These are phyloP conservation scores for Cynara cardunculus DNA, from an alignment of 129 eudicot species.

Conservation along the genomic window DNA sequence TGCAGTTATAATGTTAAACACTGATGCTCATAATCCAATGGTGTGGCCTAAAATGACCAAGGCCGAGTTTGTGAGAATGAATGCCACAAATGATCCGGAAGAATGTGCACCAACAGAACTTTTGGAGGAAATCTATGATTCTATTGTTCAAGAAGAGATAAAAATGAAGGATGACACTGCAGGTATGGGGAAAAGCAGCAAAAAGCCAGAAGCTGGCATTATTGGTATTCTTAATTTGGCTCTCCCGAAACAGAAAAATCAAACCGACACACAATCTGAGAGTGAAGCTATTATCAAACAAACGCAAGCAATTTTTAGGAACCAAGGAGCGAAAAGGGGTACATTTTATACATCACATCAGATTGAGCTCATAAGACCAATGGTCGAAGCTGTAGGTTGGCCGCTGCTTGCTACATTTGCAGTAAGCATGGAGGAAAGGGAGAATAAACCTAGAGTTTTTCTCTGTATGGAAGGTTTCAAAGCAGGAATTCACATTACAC, in stretches of 20 bases:
- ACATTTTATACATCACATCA: slow-evolving; percentile 71
- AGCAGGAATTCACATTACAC: slow-evolving; percentile 95
- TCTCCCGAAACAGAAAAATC: slow-evolving; percentile 66
- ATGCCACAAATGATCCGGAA: slow-evolving; percentile 75
- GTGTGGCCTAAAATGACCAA: slow-evolving; percentile 95
- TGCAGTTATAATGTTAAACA: slow-evolving; percentile 97
- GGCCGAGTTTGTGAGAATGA: slow-evolving; percentile 80
- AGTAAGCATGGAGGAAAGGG: slow-evolving; percentile 95
- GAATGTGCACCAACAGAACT: slow-evolving; percentile 81
- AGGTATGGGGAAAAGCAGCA: slow-evolving; percentile 49
- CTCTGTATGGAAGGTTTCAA: slow-evolving; percentile 95
- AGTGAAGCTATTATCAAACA: slow-evolving; percentile 80
- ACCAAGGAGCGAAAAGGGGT: slow-evolving; percentile 84
- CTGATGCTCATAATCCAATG: slow-evolving; percentile 99
- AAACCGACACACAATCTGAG: slow-evolving; percentile 66
- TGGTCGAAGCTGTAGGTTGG: slow-evolving; percentile 98
- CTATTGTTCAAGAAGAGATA: slow-evolving; percentile 87
- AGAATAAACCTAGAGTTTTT: slow-evolving; percentile 69
- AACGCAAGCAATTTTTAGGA: slow-evolving; percentile 72
- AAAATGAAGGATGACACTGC: slow-evolving; percentile 77
- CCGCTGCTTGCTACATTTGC: slow-evolving; percentile 95
- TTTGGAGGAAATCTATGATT: slow-evolving; percentile 89
- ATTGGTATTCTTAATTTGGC: slow-evolving; percentile 88
- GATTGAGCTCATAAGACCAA: slow-evolving; percentile 82
- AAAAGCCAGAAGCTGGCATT: slow-evolving; percentile 66